A percentile compares a stretch with the other conserved stretches of the same genome.
Conservation (phyloP, 805 yeast genomes). For the Wickerhamomyces rabaulensis region DNA sequence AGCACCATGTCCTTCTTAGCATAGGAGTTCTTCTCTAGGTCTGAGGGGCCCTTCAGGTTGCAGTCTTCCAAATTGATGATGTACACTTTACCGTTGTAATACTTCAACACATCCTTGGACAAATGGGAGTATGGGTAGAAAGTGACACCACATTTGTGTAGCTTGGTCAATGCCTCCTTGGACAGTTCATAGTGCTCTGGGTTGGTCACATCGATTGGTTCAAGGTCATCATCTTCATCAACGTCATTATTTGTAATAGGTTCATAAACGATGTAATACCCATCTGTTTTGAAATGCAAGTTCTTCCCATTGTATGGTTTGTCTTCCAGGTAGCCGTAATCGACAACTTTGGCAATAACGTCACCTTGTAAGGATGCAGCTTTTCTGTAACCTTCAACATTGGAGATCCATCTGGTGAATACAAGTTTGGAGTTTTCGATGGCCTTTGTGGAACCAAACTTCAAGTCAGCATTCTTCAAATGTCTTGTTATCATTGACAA, state of each 20-base stretch:
- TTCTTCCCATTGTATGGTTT: constrained; percentile 12
- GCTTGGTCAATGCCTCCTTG: constrained; percentile 11
- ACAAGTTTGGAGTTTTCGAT: constrained; percentile 11
- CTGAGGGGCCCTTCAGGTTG: background rate
- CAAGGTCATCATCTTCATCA: constrained; percentile 12
- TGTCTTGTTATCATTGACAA: constrained; percentile 16
- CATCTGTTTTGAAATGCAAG: constrained; percentile 22
- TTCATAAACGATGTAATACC: constrained; percentile 21
- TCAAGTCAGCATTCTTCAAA: constrained; percentile 4
- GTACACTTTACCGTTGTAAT: constrained; percentile 13
- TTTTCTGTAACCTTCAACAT: constrained; percentile 17
- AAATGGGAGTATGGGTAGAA: constrained; percentile 15
- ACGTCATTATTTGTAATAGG: constrained; percentile 12
- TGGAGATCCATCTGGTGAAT: constrained; percentile 17
- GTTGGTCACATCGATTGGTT: constrained; percentile 9
- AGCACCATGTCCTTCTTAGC: constrained; percentile 12
- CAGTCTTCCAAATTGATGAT: constrained; percentile 21
- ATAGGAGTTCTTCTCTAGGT: background rate
- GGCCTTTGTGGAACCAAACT: constrained; percentile 7
- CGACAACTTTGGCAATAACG: constrained; percentile 18
- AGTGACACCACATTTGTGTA: constrained; percentile 18
- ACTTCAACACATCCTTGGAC: constrained; percentile 14
- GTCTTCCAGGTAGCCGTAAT: constrained; percentile 24
- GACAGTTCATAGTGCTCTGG: constrained; percentile 12
- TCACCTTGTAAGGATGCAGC: constrained; percentile 19